Conservation (phyloP, 257 asterid genomes). For the Capsicum baccatum region DNA sequence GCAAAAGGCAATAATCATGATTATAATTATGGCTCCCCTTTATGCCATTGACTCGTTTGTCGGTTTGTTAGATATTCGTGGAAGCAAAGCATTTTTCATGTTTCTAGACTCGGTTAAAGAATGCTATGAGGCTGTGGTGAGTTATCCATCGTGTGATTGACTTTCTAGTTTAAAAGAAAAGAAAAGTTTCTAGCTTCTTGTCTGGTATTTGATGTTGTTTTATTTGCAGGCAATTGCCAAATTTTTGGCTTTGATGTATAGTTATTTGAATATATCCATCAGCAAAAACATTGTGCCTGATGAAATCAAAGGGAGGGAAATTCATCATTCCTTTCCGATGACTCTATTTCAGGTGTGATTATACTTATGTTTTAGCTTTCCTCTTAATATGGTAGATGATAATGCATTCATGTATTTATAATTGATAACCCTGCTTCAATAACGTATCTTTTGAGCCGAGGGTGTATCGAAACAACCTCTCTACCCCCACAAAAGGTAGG, state of each 20-base stretch:
- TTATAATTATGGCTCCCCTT: slow-evolving; percentile 78
- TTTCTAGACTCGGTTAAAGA: slow-evolving; percentile 67
- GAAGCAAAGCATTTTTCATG: slow-evolving; percentile 66
- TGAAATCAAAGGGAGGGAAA: slow-evolving; percentile 93
- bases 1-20: slow-evolving; percentile 73
- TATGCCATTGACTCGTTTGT: slow-evolving; percentile 73
- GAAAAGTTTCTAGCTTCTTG: background rate
- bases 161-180: background rate
- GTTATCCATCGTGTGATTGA: slow-evolving; percentile 8
- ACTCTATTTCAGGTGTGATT: slow-evolving; percentile 79
- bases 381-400: background rate
- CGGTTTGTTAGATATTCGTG: slow-evolving; percentile 67
- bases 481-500: background rate
- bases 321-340: slow-evolving; percentile 86
- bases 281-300: slow-evolving; percentile 76
- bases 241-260: slow-evolving; percentile 79
- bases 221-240: slow-evolving; percentile 77
- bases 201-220: slow-evolving; percentile 22
- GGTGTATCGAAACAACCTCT: background rate
- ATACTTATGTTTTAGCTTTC: background rate
- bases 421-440: background rate
- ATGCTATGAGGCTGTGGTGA: slow-evolving; percentile 86
- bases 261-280: slow-evolving; percentile 70
- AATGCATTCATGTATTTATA: background rate
- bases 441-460: too few relatives aligned